Evolutionary conservation across 2,329 filamentous ascomycete species (phyloP), one percentile per base, ranked within the genome.

Genomic region (Westerdykella aurantiaca): DNA sequence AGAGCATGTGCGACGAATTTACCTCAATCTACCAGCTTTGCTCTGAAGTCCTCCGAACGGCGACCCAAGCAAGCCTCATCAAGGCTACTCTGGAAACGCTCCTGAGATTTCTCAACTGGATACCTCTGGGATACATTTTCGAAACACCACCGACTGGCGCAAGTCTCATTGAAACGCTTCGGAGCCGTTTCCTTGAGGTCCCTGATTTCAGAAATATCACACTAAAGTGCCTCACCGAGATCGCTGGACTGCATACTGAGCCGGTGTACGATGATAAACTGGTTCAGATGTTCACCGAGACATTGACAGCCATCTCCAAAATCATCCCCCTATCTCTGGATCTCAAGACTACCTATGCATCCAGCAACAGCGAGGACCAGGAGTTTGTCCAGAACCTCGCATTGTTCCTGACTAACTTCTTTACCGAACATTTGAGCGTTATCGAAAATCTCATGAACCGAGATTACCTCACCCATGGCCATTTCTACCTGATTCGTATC

Each of bases 1-100:
- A 90, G 56, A 95, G 88, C 53, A 98, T 98, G 93, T 96, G 90
- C 70, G 85, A 90, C 66, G 93, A 98, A 71, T 98, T 98, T 69
- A 96, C 94, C 1, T 88, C 89, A 44, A 98, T 98, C 64, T 98
- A 97, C 75, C 88, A 95, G 71, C 81, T 98, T 29, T 98, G 94
- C 73, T 90, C 89, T 39, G 91, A 98, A 67, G 91, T 98, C 42
- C 77, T 98, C 54, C 88, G 85, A 58, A 93, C 88, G 25, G 93
- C 91, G 37, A 88, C 85, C 58, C 88, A 95, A 68, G 79, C 86
- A 33, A 94, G 84, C 61, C 76, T 98, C 43, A 83, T 98, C 71
- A 95, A 93, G 73, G 88, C 91, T n/a, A 98, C 93, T 0, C 79
- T 98, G 42, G 90, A 97, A 72, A 98, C 93, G 0, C 76, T 98